phyloP scores from a whole-genome alignment of 345 rosid species.

The Dipteronia dyeriana region DNA sequence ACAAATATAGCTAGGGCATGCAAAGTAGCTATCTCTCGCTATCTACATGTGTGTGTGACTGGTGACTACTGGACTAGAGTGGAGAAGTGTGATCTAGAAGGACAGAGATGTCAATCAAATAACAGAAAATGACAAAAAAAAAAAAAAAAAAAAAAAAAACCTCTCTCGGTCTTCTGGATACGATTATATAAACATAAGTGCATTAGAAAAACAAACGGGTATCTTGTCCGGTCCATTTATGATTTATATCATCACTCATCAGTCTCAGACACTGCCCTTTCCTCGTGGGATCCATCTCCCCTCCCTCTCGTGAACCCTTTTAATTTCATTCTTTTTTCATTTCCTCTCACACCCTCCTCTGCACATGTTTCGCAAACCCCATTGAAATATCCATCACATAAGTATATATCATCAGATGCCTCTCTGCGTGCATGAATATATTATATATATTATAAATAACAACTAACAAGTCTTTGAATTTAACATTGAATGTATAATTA shows the following conservation, averaged over 20 bases:
- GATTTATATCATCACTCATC: too few species aligned
- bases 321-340: too few species aligned
- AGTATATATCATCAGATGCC: neutral
- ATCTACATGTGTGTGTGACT: neutral
- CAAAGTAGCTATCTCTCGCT: neutral
- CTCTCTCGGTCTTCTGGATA: neutral
- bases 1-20: neutral
- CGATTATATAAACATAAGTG: neutral
- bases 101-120: constrained; percentile 33
- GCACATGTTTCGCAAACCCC: neutral
- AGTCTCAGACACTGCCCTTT: constrained; percentile 26
- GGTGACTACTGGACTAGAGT: neutral
- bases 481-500: neutral
- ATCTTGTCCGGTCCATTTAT: constrained; percentile 40
- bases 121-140: constrained; percentile 28
- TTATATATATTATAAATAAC: neutral
- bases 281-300: constrained; percentile 43
- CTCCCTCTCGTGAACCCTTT: constrained; percentile 42
- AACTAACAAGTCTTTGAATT: neutral
- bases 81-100: constrained; percentile 22
- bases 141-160: too few species aligned
- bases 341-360: too few species aligned
- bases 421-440: constrained; percentile 2
- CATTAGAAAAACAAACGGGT: constrained; percentile 31
- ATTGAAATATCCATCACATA: neutral